Base-by-base conservation (phyloP, 352 stramenopile species). In the Globisporangium nunn region DNA sequence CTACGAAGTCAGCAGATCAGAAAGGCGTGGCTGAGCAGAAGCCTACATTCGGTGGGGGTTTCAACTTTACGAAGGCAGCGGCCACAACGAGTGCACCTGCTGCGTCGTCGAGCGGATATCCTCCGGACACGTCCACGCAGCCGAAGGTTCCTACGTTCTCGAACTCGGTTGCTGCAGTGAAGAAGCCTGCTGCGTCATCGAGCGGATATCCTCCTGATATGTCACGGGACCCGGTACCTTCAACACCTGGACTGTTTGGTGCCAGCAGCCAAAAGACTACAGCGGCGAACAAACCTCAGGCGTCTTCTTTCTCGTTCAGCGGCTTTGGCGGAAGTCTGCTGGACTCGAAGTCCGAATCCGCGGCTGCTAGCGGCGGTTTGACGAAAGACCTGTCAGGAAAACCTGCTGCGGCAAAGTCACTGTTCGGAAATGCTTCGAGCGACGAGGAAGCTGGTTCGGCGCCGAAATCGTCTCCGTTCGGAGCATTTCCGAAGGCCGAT, bases 41-140 rank as follows among this genome's bases (percentile, higher is more conserved):
- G 11, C 18, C 37, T 28, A 7, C 53, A 3, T 47, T 35, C 29
- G 40, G 15, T 12, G 58, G 55, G 46, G 57, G 62, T 4, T 73
- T 71, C 54, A 59, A 11, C 6, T 68, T 72, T 30, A 3, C 59
- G 4, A 56, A n/a, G 54, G 50, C 11, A 29, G 15, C 69, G 17
- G 62, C 64, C 1, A 57, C 66, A 3, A 72, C 75, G 52, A 61
- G 60, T 10, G 73, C 71, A 41, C 64, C 58, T 54, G 54, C 66
- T 29, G 50, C 56, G 14, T 70, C 72, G 7, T 41, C 35, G 4
- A 0, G 48, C 11, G 56, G 29, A 1, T 81, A 81, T 10, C 72
- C 72, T 11, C 70, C 74, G 1, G 68, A 76, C 28, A 83, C 71
- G 15, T 69, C 66, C 0, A 64, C 63, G 4, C 76, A 78, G 48